phyloP scores from a whole-genome alignment of 257 asterid genomes.

The Paraleonurus japonicus region DNA sequence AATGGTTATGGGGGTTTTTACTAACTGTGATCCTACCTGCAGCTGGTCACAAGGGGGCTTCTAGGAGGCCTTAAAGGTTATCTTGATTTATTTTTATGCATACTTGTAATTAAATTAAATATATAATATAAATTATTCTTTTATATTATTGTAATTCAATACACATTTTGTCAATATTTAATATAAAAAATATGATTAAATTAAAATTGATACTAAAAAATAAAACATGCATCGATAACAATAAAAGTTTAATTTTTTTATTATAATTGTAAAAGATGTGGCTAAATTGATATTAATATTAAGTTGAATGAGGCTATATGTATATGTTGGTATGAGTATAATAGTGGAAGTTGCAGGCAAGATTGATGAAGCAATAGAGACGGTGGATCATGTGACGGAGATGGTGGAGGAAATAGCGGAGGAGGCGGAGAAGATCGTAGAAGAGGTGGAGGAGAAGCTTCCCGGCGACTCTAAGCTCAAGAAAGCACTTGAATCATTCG shows the following conservation, averaged over 20 bases:
- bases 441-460: slow-evolving; percentile 50
- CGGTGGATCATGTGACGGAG: slow-evolving; percentile 49
- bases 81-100: background rate
- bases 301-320: background rate
- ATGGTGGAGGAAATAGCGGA: slow-evolving; percentile 57
- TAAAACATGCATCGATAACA: too few relatives aligned
- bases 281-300: too few relatives aligned
- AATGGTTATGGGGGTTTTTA: slow-evolving; percentile 44
- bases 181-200: too few relatives aligned
- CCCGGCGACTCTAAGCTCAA: slow-evolving; percentile 50
- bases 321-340: background rate
- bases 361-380: slow-evolving; percentile 36
- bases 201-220: too few relatives aligned
- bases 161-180: too few relatives aligned
- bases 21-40: slow-evolving; percentile 42
- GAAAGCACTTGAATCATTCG: slow-evolving; percentile 40
- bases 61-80: slow-evolving; percentile 40
- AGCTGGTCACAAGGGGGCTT: slow-evolving; percentile 43
- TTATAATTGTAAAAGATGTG: too few relatives aligned
- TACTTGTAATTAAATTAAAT: background rate
- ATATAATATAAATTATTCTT: too few relatives aligned
- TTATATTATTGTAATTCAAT: too few relatives aligned
- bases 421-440: slow-evolving; percentile 44
- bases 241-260: too few relatives aligned
- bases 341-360: slow-evolving; percentile 23